A percentile compares a stretch with the other conserved stretches of the same genome.
phyloP scores from a whole-genome alignment of 441 rosid species.

The Cnidoscolus chayamansa region DNA sequence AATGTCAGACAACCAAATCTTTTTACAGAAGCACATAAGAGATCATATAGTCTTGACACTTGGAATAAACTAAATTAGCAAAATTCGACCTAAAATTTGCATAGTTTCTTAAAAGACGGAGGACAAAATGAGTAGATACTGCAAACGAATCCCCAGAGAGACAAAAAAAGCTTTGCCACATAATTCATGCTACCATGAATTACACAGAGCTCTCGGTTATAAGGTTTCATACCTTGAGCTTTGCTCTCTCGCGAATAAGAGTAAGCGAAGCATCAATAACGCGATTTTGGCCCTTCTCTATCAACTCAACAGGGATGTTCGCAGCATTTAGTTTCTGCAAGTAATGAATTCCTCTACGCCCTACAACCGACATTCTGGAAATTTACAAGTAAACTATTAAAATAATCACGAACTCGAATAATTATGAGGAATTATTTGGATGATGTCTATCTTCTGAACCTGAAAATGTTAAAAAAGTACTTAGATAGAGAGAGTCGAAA shows the following conservation, averaged over 20 bases:
- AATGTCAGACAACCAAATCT: not conserved
- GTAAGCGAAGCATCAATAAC: constrained; percentile 95
- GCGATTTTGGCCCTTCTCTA: constrained; percentile 76
- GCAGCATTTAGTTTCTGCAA: constrained; percentile 58
- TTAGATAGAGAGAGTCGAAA: not conserved
- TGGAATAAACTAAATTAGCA: not conserved
- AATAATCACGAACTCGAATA: too few species aligned
- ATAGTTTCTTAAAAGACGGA: not conserved
- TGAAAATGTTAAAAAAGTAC: too few species aligned
- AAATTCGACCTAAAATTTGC: not conserved
- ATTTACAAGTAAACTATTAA: not conserved
- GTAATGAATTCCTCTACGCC: constrained; percentile 57
- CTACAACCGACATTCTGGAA: constrained; percentile 51
- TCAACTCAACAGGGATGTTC: constrained; percentile 52
- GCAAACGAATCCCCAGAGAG: too few species aligned
- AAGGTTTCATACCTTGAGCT: constrained; percentile 58
- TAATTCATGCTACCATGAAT: too few species aligned
- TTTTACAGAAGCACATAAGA: not conserved
- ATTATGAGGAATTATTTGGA: too few species aligned
- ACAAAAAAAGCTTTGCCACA: too few species aligned
- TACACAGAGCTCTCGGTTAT: too few species aligned
- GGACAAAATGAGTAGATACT: too few species aligned
- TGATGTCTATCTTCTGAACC: too few species aligned
- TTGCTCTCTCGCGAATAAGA: constrained; percentile 92
- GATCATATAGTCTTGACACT: not conserved